Percentiles rank a stretch among this genome's conserved stretches.
phyloP scores from a whole-genome alignment of 2,329 filamentous ascomycete species.

The Stachybotrys echinatus region DNA sequence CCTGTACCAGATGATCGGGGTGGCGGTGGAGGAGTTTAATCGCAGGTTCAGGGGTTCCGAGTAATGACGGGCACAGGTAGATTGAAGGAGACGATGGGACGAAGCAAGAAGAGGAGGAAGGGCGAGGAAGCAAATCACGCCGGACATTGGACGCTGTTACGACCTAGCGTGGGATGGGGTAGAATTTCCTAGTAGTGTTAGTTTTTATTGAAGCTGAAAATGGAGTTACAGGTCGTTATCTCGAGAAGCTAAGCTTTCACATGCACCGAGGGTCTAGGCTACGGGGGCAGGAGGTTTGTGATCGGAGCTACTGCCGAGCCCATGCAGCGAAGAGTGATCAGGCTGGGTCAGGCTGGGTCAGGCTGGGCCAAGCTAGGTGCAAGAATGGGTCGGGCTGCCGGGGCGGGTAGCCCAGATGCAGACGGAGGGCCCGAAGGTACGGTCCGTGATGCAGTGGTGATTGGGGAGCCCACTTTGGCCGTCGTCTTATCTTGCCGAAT shows the following conservation, averaged over 20 bases:
- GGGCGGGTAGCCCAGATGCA: neutral
- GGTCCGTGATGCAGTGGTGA: neutral
- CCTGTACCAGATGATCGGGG: constrained; percentile 59
- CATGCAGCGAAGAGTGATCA: too few species aligned
- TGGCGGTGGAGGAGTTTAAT: constrained; percentile 65
- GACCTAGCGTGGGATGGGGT: neutral
- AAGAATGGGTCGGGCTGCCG: neutral
- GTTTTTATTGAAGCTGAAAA: neutral
- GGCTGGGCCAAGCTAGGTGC: neutral
- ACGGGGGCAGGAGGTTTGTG: neutral
- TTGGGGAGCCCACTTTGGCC: neutral
- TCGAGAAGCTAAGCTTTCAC: too few species aligned
- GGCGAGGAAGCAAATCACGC: too few species aligned
- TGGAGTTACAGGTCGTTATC: too few species aligned
- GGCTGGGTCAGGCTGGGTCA: too few species aligned
- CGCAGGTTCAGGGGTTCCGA: constrained; percentile 46
- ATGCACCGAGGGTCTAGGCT: too few species aligned
- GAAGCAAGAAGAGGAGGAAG: too few species aligned
- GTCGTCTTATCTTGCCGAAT: neutral
- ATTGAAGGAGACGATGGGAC: too few species aligned
- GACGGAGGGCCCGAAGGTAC: neutral
- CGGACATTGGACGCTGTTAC: too few species aligned
- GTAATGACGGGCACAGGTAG: too few species aligned
- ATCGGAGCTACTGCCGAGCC: neutral
- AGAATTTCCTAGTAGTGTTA: neutral